Base-by-base conservation (phyloP, 2,329 filamentous ascomycete species). In the Penicillium sp. region DNA sequence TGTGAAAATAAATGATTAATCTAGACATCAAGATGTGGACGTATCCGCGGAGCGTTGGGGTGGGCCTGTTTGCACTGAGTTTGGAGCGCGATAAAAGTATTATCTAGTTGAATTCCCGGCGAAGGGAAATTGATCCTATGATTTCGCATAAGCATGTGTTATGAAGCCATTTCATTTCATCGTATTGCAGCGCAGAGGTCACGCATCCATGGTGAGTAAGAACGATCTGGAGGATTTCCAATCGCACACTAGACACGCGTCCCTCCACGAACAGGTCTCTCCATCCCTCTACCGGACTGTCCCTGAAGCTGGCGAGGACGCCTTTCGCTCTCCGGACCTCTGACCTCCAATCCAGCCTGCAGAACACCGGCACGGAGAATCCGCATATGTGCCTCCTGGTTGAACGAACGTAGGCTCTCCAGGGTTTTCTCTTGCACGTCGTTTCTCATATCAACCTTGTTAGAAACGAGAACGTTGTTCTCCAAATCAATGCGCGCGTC, bases 401-500 rank as follows among this genome's bases (percentile, higher is more conserved):
- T 84, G 60, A 93, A 93, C 27, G 79, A 77, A 46, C 79, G 78
- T 2, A 89, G 81, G 49, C 83, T 82, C 18, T 81, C 73, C 24
- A 95, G 73, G 0, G 85, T 83, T 5, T 83, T 76, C 26, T 75
- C 72, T 64, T 96, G 90, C 60, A 94, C 82, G 41, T 81, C 76
- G 9, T 76, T 74, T 33, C 91, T 81, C 3, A 82, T 71, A 49
- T 91, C 80, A 9, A 75, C 77, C 25, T 83, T 78, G 5, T 85
- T 81, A 1, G 86, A 85, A 9, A 90, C 81, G 4, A 97, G 79
- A 1, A 94, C 83, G 65, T 82, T 79, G 58, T 93, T 86, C 50
- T 94, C 88, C 0, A 87, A 80, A 64, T 98, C 90, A 50, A 98
- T 85, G 27, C 89, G 80, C 6, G 89, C 90, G 55, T 90, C 77